Evolutionary conservation across 2,329 filamentous ascomycete genomes (phyloP), one percentile per base, ranked within the genome.

Genomic region (Pezicula rhizophila): DNA sequence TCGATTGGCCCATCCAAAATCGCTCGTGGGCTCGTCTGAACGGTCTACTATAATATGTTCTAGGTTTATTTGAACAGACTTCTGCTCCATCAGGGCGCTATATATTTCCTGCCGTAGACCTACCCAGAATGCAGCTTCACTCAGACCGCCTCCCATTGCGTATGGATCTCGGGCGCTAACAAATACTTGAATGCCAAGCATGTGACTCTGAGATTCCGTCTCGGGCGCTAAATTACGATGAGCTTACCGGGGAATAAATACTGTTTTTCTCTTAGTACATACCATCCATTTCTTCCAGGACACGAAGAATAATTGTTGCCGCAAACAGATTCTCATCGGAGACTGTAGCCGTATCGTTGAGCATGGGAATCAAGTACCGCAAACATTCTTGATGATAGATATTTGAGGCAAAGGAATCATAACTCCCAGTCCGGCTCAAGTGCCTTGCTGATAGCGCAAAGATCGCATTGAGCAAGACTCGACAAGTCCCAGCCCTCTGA

Each of bases 91-190:
- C 53, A 42, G 3, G 56, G 57, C 5, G 53, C 57, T 56, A 31
- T n/a, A 25, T 23, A 14, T 8, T 25, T 39, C 34, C 28, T 31
- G 28, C 28, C 28, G 28, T 31, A 31, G 8, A 31, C 28, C 28
- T 31, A 31, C 28, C 63, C 77, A 81, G 1, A 74, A 72, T 0
- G 77, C 77, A 2, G 76, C 73, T 25, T 71, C 40, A 64, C 66
- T 40, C 62, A 73, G 41, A 57, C 64, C 74, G 60, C 54, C 68
- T 63, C 42, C 45, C 10, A 59, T 47, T 5, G 57, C 52, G 17
- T 55, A 56, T 18, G 54, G 46, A 31, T 60, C 57, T 51, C 65
- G 63, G 2, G 60, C 59, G 18, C 52, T 56, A 26, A 66, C 60
- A 48, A 66, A 63, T 8, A 58, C 58, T 47, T 64, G 62, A 25